Evolutionary conservation across 148 eudicot species (phyloP).

Genomic region (Salicornia ramosissima): DNA sequence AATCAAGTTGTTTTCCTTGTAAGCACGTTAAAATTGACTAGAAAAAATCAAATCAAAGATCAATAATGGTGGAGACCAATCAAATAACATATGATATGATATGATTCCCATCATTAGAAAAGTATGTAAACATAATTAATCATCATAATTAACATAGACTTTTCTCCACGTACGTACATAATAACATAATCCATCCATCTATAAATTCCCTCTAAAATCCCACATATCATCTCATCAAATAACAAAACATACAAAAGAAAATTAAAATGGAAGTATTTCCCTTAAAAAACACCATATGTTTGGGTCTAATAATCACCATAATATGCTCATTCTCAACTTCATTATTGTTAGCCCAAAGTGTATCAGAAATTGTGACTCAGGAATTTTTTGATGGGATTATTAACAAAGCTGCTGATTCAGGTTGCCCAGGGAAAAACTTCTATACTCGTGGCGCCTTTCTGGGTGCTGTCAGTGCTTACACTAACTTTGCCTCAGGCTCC

Average conservation of each 20-base stretch:
- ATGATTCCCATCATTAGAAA: too few species aligned
- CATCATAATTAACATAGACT: not conserved
- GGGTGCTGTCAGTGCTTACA: constrained; percentile 27
- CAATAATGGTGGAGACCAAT: constrained; percentile 7
- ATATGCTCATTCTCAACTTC: constrained; percentile 18
- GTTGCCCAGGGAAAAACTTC: constrained; percentile 52
- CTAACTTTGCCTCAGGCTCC: constrained; percentile 42
- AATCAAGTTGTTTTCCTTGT: not conserved
- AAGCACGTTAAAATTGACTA: not conserved
- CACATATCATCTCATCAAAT: constrained; percentile 22
- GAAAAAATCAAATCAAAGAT: not conserved
- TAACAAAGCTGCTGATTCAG: constrained; percentile 21
- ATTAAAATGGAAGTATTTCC: constrained; percentile 6
- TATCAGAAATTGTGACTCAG: constrained; percentile 35
- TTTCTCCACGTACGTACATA: constrained; percentile 21
- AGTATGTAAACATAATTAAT: not conserved
- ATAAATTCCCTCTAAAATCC: constrained; percentile 23
- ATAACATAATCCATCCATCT: too few species aligned
- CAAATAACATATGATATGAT: not conserved
- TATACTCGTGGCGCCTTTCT: constrained; percentile 45
- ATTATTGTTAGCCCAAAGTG: constrained; percentile 33
- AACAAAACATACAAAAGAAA: not conserved
- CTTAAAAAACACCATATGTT: not conserved
- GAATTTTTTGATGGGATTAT: constrained; percentile 50
- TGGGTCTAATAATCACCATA: constrained; percentile 18